Base-by-base conservation (phyloP, 495 filamentous ascomycete genomes). In the Penicillium arizonense region DNA sequence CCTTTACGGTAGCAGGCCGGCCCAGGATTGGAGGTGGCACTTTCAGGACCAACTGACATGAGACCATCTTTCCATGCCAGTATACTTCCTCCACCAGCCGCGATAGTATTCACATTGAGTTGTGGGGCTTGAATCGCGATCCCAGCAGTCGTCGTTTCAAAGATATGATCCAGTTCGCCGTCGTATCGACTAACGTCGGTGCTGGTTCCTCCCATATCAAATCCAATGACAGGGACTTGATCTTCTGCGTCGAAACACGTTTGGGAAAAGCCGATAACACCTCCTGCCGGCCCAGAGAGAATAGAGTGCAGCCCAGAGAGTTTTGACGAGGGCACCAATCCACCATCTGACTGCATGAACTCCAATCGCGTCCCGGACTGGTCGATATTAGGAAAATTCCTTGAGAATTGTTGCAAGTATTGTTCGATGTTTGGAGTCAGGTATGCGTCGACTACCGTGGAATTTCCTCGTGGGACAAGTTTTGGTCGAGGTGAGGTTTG, bases 31-130 rank as follows among this genome's bases (percentile, higher is more conserved):
- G 91, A 89, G 32, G 87, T 83, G 0, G 91, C 91, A 14, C 87
- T 92, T 57, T 96, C 89, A 3, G 91, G 91, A 0, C 91, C 91
- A 24, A 96, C 91, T 3, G 90, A 87, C 52, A 96, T 93, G 5
- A 96, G 76, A 4, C 91, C 91, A 60, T 93, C 93, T 40, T 83
- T 79, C 79, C 87, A 96, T 62, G 90, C 90, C 5, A 96, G 78
- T 36, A 88, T 81, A 6, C 88, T 92, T 21, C 91, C 91, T 23
- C 91, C 91, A 32, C 91, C 91, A 16, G 91, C 91, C 12, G 91
- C 91, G 20, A 96, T 89, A 0, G 92, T 97, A 67, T 96, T 96
- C 67, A 97, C 94, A 68, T 97, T 90, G 0, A 97, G 80, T 64
- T 96, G 90, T 0, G 92, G 92, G 0, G 85, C 88, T 62, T 96